A percentile compares a stretch with the other conserved stretches of the same genome.
These are phyloP conservation scores for Starmerella tilneyi DNA, from an alignment of 805 yeast species.

Conservation along the genomic window DNA sequence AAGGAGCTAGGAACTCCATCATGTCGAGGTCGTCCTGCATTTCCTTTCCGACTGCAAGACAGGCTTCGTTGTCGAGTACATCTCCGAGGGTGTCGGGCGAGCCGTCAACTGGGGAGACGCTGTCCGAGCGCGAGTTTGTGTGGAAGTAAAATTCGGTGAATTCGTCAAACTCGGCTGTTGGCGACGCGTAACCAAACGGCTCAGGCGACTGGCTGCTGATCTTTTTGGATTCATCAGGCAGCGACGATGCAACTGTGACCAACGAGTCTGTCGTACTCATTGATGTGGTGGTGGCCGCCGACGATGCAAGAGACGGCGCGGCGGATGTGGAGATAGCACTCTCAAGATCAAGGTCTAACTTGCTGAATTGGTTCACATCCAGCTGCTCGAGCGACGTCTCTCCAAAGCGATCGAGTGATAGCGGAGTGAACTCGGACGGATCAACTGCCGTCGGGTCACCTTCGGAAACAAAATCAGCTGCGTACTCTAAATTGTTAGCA, in stretches of 20 bases:
- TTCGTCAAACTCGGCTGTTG: slow-evolving; percentile 11
- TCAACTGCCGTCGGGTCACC: not conserved
- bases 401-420: not conserved
- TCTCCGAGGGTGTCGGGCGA: not conserved
- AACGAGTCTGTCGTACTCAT: not conserved
- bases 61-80: slow-evolving; percentile 4
- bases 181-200: not conserved
- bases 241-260: not conserved
- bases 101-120: not conserved
- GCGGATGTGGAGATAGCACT: not conserved
- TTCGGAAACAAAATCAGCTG: no score
- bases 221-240: not conserved
- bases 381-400: not conserved
- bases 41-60: not conserved
- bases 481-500: not conserved
- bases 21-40: slow-evolving; percentile 12
- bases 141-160: slow-evolving; percentile 16
- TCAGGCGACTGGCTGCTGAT: not conserved
- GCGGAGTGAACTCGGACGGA: not conserved
- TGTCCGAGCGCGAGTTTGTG: not conserved
- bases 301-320: not conserved
- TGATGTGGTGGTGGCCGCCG: slow-evolving; percentile 1
- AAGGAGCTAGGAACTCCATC: slow-evolving; percentile 17
- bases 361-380: not conserved
- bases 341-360: not conserved